Base-by-base conservation (phyloP, 2,329 filamentous ascomycete species). In the Lojkania enalia region DNA sequence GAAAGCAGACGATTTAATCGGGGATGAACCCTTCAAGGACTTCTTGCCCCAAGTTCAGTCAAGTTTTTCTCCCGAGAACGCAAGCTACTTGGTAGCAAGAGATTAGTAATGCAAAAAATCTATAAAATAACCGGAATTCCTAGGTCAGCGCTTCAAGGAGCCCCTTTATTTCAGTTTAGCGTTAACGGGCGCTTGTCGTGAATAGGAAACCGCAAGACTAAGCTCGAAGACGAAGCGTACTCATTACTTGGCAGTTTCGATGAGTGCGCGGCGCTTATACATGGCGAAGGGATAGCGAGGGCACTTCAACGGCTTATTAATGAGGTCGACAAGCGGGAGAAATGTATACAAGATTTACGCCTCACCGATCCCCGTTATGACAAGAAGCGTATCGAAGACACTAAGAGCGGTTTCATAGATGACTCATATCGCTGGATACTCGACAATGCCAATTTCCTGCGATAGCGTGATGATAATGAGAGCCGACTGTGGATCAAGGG, bases 391-490 rank as follows among this genome's bases (percentile, higher is more conserved):
- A n/a, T n/a, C n/a, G n/a, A n/a, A n/a, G n/a, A n/a, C n/a, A n/a
- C n/a, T n/a, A n/a, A n/a, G n/a, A n/a, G n/a, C n/a, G n/a, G n/a
- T n/a, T n/a, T n/a, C n/a, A 9, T 53, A 18, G 14, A 38, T 23
- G 48, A 45, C 35, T 42, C 44, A 32, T 53, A 51, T 29, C 27
- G 40, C 32, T 53, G 47, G 60, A 53, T 61, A 16, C 41, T 61
- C 16, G 20, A 57, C 19, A 49, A 61, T 36, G 15, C 35, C 5
- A 38, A 54, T 41, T 64, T 59, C 41, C 41, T 42, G 35, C 42
- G 36, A 32, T 64, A 58, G 61, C 45, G 42, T n/a, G 37, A 61
- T 47, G 46, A 43, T 15, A 40, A 61, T 13, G 42, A 63, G 12
- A 47, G 42, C 16, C 51, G 51, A 20, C 32, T 68, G 7, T 39